phyloP scores from a whole-genome alignment of 1,284 basidiomycete genomes.

The Sanghuangporus sanghuang region DNA sequence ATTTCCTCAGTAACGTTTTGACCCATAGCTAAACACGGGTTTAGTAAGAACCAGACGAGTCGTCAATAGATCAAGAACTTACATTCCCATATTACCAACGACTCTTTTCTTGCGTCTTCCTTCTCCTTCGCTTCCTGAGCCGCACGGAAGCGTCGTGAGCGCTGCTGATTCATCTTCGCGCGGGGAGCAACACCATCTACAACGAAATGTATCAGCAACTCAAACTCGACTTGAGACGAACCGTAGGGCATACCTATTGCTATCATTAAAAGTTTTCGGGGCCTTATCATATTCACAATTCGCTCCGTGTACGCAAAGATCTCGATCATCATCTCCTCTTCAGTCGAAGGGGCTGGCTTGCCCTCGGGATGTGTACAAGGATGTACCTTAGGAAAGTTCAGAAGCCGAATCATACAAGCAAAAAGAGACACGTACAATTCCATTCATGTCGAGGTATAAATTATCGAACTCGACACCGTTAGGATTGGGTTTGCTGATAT shows the following conservation, averaged over 20 bases:
- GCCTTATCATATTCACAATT: conserved; percentile 95
- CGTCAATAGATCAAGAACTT: conserved; percentile 22
- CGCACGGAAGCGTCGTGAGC: conserved; percentile 91
- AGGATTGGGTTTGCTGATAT: conserved; percentile 86
- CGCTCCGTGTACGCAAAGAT: conserved; percentile 97
- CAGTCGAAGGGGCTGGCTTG: conserved; percentile 94
- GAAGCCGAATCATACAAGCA: conserved; percentile 6
- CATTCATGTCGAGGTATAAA: conserved; percentile 93
- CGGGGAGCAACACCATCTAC: conserved; percentile 95
- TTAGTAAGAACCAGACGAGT: not conserved
- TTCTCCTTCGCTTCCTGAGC: conserved; percentile 95
- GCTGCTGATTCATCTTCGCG: conserved; percentile 99
- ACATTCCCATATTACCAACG: conserved; percentile 85
- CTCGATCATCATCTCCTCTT: conserved; percentile 99
- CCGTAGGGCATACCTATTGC: conserved; percentile 71
- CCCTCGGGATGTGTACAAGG: conserved; percentile 99
- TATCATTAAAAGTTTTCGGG: conserved; percentile 95
- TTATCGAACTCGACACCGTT: conserved; percentile 96
- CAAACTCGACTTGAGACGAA: conserved; percentile 1
- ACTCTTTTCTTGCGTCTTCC: conserved; percentile 79
- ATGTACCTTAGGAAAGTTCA: conserved; percentile 64
- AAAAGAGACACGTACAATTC: conserved; percentile 53
- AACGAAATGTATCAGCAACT: conserved; percentile 8
- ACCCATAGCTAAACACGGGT: conserved; percentile 68
- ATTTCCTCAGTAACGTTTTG: conserved; percentile 84